Base-by-base conservation (phyloP, 2,329 filamentous ascomycete species). In the Alternaria infectoria region DNA sequence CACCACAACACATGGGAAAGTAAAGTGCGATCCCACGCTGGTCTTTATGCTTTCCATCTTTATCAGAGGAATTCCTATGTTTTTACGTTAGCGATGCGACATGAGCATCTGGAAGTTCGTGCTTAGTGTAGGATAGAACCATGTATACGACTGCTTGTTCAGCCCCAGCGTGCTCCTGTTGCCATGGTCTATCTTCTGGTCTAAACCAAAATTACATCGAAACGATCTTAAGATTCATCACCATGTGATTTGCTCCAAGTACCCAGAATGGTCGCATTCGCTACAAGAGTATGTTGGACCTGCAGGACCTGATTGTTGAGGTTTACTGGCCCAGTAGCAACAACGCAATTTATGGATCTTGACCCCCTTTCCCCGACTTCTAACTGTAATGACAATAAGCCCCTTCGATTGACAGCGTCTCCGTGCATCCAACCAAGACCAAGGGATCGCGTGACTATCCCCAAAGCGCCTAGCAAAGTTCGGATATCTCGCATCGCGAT, bases 51-150 rank as follows among this genome's bases (percentile, higher is more conserved):
- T 50, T 47, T 57, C 21, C 52, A 28, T 25, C 19, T n/a, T 52
- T 57, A 30, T 52, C 45, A 19, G 36, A 25, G 17, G 26, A 57
- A 28, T 23, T 36, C 36, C 13, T 21, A 57, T 7, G 3, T 26
- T 44, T 40, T 11, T 47, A 51, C 17, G 21, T 23, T 36, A 46
- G 9, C 25, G 32, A 46, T 36, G 19, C 36, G 36, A 47, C 10
- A 57, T 30, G 26, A 40, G 51, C 26, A 30, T 28, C 30, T 8
- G 28, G 43, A 46, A 12, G 21, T 40, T 19, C 32, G 51, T 19
- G 13, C 10, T 49, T 47, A 56, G 51, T 60, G 23, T 60, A 56
- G 28, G 51, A 56, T 30, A 36, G n/a, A 40, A n/a, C 46, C 21
- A 43, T 50, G 40, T 23, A 60, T 43, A 47, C 21, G 21, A 54